phyloP scores from a whole-genome alignment of 805 yeast species.

The Vanderwaltozyma tropicalis region DNA sequence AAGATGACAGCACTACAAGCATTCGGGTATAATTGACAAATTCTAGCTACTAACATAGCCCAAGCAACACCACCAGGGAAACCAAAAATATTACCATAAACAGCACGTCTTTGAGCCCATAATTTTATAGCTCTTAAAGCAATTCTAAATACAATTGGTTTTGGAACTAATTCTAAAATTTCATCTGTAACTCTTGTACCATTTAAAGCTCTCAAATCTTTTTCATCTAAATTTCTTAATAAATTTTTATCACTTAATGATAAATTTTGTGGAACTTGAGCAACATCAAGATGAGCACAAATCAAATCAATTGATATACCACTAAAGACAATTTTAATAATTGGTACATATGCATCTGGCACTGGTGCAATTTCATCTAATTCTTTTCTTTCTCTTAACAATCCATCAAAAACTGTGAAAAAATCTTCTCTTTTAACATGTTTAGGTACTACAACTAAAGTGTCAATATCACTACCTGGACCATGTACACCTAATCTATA shows the following conservation, averaged over 20 bases:
- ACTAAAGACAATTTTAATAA: slow-evolving; percentile 75
- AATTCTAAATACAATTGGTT: slow-evolving; percentile 83
- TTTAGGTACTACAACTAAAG: slow-evolving; percentile 92
- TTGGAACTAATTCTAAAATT: slow-evolving; percentile 80
- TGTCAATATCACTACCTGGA: slow-evolving; percentile 96
- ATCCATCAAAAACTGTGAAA: slow-evolving; percentile 64
- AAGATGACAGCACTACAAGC: slow-evolving; percentile 88
- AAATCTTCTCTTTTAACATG: slow-evolving; percentile 88
- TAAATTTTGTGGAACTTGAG: slow-evolving; percentile 69
- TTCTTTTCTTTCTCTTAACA: slow-evolving; percentile 66
- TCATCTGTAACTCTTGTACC: slow-evolving; percentile 98
- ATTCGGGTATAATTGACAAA: slow-evolving; percentile 92
- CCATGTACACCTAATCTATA: slow-evolving; percentile 94
- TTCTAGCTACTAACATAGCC: slow-evolving; percentile 99
- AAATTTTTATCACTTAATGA: slow-evolving; percentile 78
- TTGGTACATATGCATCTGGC: slow-evolving; percentile 97
- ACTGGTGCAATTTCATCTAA: slow-evolving; percentile 86
- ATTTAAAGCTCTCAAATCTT: slow-evolving; percentile 78
- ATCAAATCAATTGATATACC: slow-evolving; percentile 92
- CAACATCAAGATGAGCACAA: slow-evolving; percentile 71
- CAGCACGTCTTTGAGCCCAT: slow-evolving; percentile 94
- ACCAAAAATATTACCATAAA: slow-evolving; percentile 90
- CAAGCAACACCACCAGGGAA: slow-evolving; percentile 99
- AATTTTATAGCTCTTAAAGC: slow-evolving; percentile 86
- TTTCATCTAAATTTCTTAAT: slow-evolving; percentile 79